Base-by-base conservation (phyloP, 495 filamentous ascomycete genomes). In the Evernia prunastri region DNA sequence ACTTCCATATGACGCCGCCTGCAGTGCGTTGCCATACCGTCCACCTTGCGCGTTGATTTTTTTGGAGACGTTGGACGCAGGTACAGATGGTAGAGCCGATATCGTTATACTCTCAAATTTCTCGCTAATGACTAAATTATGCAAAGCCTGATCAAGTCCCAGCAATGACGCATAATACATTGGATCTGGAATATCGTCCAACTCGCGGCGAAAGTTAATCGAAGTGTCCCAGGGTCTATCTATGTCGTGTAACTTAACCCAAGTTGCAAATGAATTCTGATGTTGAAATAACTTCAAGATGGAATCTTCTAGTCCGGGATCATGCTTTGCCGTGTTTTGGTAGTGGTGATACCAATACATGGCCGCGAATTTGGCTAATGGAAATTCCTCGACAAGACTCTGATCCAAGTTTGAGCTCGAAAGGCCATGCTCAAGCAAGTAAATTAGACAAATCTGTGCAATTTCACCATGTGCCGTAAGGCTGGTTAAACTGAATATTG, bases 401-500 rank as follows among this genome's bases (percentile, higher is more conserved):
- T 58, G 33, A 42, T 61, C 36, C 25, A 61, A 57, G 17, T 33
- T n/a, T 4, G 51, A 58, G 7, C 15, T 61, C 33, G 65, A 70
- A 31, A 74, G 61, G 29, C 39, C n/a, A 64, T 65, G 60, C 13
- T 76, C 70, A 37, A 75, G 58, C n/a, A 77, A 64, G 57, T 75
- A 77, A 37, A 68, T 66, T 18, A 75, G 64, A 64, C 73, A 77
- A n/a, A 72, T 68, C 11, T 64, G 58, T 33, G 70, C 66, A 59
- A 77, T 69, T 60, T 73, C 68, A 23, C 35, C 23, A 63, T 76
- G 64, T 35, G 74, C 72, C 29, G 33, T 29, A 20, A 47, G 51
- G 27, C 56, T 63, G 31, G 13, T 54, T 23, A 77, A 45, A 17
- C 66, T 67, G 47, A 71, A 77, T 4, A 15, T 33, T 25, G 5